Base-by-base conservation (phyloP, 495 filamentous ascomycete species). In the Xylaria acuta region DNA sequence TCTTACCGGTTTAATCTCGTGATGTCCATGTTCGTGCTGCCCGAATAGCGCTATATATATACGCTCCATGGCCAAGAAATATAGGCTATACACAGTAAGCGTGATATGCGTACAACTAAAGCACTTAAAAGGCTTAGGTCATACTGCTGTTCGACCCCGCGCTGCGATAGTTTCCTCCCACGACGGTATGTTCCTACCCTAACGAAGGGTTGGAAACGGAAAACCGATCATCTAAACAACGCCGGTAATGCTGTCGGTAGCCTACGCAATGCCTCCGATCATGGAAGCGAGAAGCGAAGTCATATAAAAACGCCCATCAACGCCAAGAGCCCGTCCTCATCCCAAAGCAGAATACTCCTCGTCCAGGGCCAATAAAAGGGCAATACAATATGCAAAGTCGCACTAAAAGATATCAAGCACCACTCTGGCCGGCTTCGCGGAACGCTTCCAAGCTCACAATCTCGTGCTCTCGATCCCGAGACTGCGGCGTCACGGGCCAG, bases 391-490 rank as follows among this genome's bases (percentile, higher is more conserved):
- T 16, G 25, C 5, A n/a, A 27, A 40, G 11, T 0, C 25, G 1
- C 22, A 40, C 40, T 38, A 27, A 25, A 43, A 30, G 20, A 3
- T 12, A 22, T 51, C 82, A 87, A 22, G 83, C 85, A 65, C 82
- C 80, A 45, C 82, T 82, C 78, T 81, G 78, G 20, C 84, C 85
- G 9, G 81, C 85, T 72, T 84, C 80, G 38, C 83, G 74, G 25
- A 82, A 81, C 66, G 75, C 71, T 64, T 82, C 84, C 70, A 84
- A 77, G 30, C 64, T 72, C 40, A 77, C 66, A 54, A 72, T 64
- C 41, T 73, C 73, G 8, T 73, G 54, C 3, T 73, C 70, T 20
- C 72, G 64, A 27, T 66, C 63, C 5, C 72, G 76, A 62, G 75
- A 74, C 36, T 80, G 80, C 27, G 72, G 65, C n/a, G 69, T 70